These are phyloP conservation scores for Curvularia lunata DNA, from an alignment of 2,329 filamentous ascomycete genomes.

Conservation along the genomic window DNA sequence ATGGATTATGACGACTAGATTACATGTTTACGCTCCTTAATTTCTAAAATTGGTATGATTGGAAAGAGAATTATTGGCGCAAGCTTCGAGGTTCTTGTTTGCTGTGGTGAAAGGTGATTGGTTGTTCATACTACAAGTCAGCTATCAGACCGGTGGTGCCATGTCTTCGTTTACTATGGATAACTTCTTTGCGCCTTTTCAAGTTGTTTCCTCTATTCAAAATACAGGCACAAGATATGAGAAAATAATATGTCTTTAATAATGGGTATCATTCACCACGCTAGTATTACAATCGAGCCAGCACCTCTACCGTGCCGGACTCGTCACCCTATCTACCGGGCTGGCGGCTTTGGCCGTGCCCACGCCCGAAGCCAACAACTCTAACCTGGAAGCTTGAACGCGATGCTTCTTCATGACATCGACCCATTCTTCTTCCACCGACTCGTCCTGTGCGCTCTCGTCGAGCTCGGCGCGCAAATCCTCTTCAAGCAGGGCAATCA, in stretches of 20 bases:
- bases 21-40: not conserved
- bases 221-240: not conserved
- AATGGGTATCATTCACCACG: not conserved
- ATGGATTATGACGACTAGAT: not conserved
- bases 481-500: slow-evolving; percentile 71
- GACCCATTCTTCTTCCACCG: slow-evolving; percentile 73
- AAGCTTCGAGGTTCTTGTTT: too few relatives aligned
- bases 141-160: too few relatives aligned
- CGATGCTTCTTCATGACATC: slow-evolving; percentile 88
- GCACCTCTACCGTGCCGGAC: slow-evolving; percentile 3
- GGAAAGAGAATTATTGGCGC: not conserved
- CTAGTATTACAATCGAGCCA: not conserved
- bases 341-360: slow-evolving; percentile 40
- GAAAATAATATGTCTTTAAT: not conserved
- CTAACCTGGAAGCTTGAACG: slow-evolving; percentile 78
- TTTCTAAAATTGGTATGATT: not conserved
- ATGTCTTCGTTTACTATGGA: too few relatives aligned
- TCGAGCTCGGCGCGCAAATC: slow-evolving; percentile 50
- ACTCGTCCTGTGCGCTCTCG: slow-evolving; percentile 46
- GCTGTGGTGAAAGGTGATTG: not conserved
- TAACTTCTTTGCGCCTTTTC: too few relatives aligned
- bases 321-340: slow-evolving; percentile 15
- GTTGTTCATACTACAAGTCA: not conserved
- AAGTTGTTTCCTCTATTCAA: too few relatives aligned
- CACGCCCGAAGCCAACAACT: slow-evolving; percentile 58